Base-by-base conservation (phyloP, 2,329 filamentous ascomycete species). In the Aspergillus persii region DNA sequence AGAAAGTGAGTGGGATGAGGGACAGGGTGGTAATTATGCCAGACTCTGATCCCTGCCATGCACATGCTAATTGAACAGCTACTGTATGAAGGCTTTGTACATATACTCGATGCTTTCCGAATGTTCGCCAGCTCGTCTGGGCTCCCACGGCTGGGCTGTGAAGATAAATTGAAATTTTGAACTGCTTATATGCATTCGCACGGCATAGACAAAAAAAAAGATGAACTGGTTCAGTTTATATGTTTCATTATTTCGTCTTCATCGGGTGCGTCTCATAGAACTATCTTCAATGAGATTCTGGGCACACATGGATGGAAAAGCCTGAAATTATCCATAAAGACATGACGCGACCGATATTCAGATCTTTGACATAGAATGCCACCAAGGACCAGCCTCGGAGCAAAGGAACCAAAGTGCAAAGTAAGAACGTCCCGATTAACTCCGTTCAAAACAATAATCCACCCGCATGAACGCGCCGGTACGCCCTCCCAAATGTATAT, bases 21-120 rank as follows among this genome's bases (percentile, higher is more conserved):
- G 36, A 41, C 36, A n/a, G 23, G 50, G 12, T 29, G 46, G 41
- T 11, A 26, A 29, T 50, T 9, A n/a, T 4, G 44, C n/a, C 18
- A 47, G 26, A 47, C 26, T 47, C 11, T 47, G 5, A 12, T 27
- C 12, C 18, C 8, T 47, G 44, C 11, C 18, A 27, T 47, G 12
- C 4, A 23, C 18, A 47, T 26, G 8, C n/a, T 47, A n/a, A 30
- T 31, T 50, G 54, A 12, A 7, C 23, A 49, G 46, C 49, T 47
- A n/a, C 29, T 31, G 53, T 52, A 15, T 15, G 15, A 53, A 31
- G 54, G 39, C 50, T 11, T 26, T 60, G 53, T 60, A 56, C 50
- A 47, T 54, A 56, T 57, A 56, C 33, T 39, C 44, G 26, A 47
- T 26, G 26, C 44, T 26, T 23, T 47, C 26, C 27, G 18, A 23